Conservation (phyloP, 2,329 filamentous ascomycete genomes). For the Polytolypa hystricis region DNA sequence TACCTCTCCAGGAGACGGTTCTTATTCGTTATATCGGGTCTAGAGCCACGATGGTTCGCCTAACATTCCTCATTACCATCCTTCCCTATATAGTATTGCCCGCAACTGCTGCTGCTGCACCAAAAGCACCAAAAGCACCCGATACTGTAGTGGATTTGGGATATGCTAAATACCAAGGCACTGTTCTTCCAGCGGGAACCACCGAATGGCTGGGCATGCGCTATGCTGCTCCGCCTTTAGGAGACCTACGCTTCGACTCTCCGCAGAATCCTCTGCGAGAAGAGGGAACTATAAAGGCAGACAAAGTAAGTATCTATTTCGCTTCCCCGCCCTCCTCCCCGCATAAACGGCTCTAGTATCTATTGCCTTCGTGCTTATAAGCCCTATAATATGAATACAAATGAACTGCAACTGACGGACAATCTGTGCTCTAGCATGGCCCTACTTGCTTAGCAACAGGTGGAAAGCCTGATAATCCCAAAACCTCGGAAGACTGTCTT, state of each 20-base stretch:
- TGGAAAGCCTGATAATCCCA: slow-evolving; percentile 48
- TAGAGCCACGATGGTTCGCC: too few species aligned
- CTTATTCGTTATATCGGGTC: too few species aligned
- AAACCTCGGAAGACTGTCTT: slow-evolving; percentile 35
- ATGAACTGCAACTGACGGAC: slow-evolving; percentile 2
- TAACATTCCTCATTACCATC: too few species aligned
- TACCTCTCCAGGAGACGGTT: too few species aligned
- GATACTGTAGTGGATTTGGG: slow-evolving; percentile 46
- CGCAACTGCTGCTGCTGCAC: too few species aligned
- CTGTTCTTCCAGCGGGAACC: slow-evolving; percentile 44
- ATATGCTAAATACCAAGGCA: slow-evolving; percentile 57
- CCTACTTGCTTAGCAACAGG: slow-evolving; percentile 55
- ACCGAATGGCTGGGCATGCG: slow-evolving; percentile 65
- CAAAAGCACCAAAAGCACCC: too few species aligned
- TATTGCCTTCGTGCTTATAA: not conserved
- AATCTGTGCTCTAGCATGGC: slow-evolving; percentile 24
- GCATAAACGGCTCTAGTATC: not conserved
- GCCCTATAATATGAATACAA: too few species aligned
- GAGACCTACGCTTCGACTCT: slow-evolving; percentile 53
- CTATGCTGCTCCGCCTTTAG: slow-evolving; percentile 60
- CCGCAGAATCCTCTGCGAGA: slow-evolving; percentile 50
- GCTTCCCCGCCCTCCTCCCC: too few species aligned
- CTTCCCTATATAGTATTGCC: too few species aligned
- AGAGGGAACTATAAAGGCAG: slow-evolving; percentile 41
- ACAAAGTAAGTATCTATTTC: slow-evolving; percentile 32